Conservation (phyloP, 1,284 basidiomycete species). For the Singerocomus inundabilis region DNA sequence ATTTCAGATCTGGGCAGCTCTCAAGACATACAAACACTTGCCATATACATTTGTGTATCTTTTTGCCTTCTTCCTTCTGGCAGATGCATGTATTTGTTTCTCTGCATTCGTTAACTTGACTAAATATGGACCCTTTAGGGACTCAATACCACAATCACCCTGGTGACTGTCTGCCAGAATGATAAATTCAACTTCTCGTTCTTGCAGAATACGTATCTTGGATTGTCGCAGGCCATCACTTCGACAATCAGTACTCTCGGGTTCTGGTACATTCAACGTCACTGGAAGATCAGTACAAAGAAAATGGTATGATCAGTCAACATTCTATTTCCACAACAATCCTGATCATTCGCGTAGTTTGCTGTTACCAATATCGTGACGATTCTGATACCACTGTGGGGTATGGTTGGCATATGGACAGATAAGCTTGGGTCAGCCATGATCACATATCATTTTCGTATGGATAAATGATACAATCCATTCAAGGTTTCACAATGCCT, state of each 20-base stretch:
- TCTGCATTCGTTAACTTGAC: background rate
- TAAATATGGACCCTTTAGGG: conserved; percentile 43
- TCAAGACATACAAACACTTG: conserved; percentile 67
- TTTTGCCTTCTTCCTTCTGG: conserved; percentile 73
- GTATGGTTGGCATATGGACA: conserved; percentile 85
- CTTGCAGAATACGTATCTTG: conserved; percentile 75
- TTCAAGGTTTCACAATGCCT: conserved; percentile 75
- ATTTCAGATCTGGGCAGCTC: conserved; percentile 62
- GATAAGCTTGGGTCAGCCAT: conserved; percentile 57
- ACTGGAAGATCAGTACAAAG: conserved; percentile 75
- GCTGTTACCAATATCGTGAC: conserved; percentile 75
- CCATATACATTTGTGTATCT: conserved; percentile 78
- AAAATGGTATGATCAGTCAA: conserved; percentile 51
- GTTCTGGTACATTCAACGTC: conserved; percentile 80
- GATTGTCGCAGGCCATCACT: conserved; percentile 68
- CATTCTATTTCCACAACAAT: background rate
- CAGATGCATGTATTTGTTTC: conserved; percentile 47
- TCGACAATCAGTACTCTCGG: conserved; percentile 69
- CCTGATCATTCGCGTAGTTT: conserved; percentile 48
- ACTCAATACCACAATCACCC: conserved; percentile 74
- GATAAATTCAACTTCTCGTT: conserved; percentile 73
- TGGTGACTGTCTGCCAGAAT: conserved; percentile 77
- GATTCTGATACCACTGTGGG: conserved; percentile 80
- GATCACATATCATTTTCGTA: background rate
- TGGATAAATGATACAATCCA: background rate